Conservation (phyloP, 768 basidiomycete species). For the Auricularia cornea region DNA sequence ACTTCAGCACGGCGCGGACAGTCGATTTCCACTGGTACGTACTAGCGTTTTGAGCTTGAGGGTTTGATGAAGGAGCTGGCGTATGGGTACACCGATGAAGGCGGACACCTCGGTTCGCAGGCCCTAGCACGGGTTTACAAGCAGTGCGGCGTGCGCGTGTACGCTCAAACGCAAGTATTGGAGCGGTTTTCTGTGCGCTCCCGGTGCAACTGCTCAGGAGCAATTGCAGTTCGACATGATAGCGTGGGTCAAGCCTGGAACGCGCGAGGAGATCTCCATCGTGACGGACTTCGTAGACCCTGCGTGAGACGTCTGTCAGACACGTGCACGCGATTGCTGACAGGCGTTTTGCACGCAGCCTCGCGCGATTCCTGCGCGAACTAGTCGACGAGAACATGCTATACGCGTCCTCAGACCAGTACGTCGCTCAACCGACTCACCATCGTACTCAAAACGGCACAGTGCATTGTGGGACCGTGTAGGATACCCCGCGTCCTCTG, state of each 20-base stretch:
- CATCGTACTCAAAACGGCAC: constrained; percentile 18
- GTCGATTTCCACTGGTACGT: constrained; percentile 71
- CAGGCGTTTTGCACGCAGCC: constrained; percentile 31
- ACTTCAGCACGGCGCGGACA: constrained; percentile 55
- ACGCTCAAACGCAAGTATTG: no score
- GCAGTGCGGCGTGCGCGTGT: constrained; percentile 49
- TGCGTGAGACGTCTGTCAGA: constrained; percentile 28
- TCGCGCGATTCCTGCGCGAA: constrained; percentile 73
- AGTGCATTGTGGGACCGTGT: constrained; percentile 79
- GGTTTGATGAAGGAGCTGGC: no score
- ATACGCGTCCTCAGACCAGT: constrained; percentile 94
- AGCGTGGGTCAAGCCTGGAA: constrained; percentile 84
- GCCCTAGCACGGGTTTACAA: constrained; percentile 80
- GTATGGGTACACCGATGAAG: not conserved
- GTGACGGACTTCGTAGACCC: constrained; percentile 77
- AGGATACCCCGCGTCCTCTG: constrained; percentile 78
- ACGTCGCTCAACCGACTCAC: constrained; percentile 22
- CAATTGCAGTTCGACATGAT: constrained; percentile 87
- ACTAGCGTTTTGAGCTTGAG: no score
- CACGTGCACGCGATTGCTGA: not conserved
- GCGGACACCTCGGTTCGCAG: constrained; percentile 37
- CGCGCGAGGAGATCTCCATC: constrained; percentile 62
- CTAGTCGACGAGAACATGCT: constrained; percentile 71
- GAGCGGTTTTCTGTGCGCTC: no score
- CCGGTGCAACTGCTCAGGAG: no score